Evolutionary conservation across 163 green algal genomes (phyloP), one percentile per base, ranked within the genome.

Genomic region (Prototheca wickerhamii): DNA sequence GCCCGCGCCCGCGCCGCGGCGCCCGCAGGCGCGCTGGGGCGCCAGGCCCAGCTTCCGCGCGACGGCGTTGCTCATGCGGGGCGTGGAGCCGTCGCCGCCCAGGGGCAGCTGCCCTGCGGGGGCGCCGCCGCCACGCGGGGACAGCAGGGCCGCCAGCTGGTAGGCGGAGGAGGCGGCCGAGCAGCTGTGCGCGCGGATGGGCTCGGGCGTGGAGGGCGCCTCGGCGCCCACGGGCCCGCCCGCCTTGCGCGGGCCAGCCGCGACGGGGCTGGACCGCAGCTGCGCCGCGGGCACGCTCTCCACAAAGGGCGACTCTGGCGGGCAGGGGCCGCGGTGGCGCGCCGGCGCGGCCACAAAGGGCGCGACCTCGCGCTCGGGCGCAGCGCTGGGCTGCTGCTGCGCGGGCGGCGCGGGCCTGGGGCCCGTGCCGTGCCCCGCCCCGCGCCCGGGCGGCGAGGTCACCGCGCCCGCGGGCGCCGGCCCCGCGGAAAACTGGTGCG

Each of bases 1-100:
- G 15, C 12, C 15, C 40, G 12, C 12, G 30, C 35, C 37, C 37
- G 25, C 43, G 61, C 50, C 33, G 54, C 28, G 32, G 15, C 31
- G 28, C 15, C 32, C 4, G 26, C 34, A 52, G 61, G 55, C 25
- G 53, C 53, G 58, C 46, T 69, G 51, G 0, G 72, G 71, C 2
- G 67, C 72, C 49, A 78, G 65, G 54, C 72, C 72, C 50, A 78
- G 66, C 63, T 78, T 78, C 33, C 72, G 63, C 6, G 72, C 72
- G 3, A 78, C 72, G 42, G 72, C 72, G 63, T 79, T 79, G 30
- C 61, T 72, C 72, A 79, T 79, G 49, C 72, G 62, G 1, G 72
- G 71, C 32, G 60, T 65, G 56, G 60, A 53, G 34, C 57, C 55
- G 1, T n/a, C 61, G n/a, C n/a, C n/a, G n/a, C n/a, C n/a, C n/a